Conservation (phyloP, 352 stramenopile species). For the Phytophthora citrophthora region DNA sequence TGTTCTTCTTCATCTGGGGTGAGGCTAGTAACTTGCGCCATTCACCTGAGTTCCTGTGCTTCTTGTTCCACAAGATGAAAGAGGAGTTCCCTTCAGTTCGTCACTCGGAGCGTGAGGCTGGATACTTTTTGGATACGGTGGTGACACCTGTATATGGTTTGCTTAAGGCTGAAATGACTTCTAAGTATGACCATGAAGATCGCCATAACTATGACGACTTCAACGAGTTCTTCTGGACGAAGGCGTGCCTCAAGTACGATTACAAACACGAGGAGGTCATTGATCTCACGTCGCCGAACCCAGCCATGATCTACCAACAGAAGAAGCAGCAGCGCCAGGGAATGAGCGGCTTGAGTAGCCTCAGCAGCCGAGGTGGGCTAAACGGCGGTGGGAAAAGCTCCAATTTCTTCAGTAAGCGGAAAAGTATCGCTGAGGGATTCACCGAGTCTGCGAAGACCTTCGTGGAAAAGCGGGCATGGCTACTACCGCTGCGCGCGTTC, state of each 20-base stretch:
- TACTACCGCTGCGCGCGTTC: constrained; percentile 95
- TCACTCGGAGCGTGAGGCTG: constrained; percentile 86
- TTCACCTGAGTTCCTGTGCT: constrained; percentile 98
- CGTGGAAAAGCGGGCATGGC: constrained; percentile 97
- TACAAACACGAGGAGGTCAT: constrained; percentile 92
- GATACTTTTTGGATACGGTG: constrained; percentile 98
- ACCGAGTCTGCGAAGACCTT: constrained; percentile 96
- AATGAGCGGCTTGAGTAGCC: constrained; percentile 34
- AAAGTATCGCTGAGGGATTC: constrained; percentile 92
- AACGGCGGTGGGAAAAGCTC: constrained; percentile 27
- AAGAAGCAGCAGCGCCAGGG: constrained; percentile 54
- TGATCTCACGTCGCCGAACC: constrained; percentile 73
- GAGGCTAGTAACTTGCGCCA: constrained; percentile 98
- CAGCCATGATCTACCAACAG: constrained; percentile 58
- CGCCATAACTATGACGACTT: constrained; percentile 99
- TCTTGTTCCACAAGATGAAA: constrained; percentile 97
- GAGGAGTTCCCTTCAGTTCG: constrained; percentile 81
- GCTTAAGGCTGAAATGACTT: constrained; percentile 88
- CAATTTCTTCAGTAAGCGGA: constrained; percentile 53
- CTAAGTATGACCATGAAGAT: constrained; percentile 92
- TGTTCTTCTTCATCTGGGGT: constrained; percentile 99
- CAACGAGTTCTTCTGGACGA: constrained; percentile 99
- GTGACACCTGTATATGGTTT: constrained; percentile 96
- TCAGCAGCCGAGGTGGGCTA: constrained; percentile 34
- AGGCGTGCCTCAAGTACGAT: constrained; percentile 94